phyloP scores from a whole-genome alignment of 805 yeast genomes.

The Barnettozyma vustinii region DNA sequence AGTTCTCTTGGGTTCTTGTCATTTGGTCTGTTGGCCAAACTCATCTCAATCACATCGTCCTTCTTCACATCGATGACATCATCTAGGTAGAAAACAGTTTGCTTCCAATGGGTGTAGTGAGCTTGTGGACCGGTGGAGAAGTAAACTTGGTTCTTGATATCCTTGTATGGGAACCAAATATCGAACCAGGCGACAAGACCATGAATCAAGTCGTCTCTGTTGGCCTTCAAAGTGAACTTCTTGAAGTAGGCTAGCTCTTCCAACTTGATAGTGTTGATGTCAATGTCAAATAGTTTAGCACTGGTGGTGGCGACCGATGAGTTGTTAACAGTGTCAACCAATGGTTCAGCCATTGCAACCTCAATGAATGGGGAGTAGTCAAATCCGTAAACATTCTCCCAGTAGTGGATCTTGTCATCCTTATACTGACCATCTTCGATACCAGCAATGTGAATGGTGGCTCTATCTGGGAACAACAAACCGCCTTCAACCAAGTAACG shows the following conservation, averaged over 20 bases:
- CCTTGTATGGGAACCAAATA: constrained; percentile 71
- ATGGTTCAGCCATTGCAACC: constrained; percentile 85
- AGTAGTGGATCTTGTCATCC: constrained; percentile 83
- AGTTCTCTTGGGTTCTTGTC: constrained; percentile 78
- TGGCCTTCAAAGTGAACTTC: constrained; percentile 65
- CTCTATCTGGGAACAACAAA: constrained; percentile 89
- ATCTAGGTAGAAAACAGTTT: constrained; percentile 86
- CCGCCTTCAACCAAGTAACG: constrained; percentile 75
- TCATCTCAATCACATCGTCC: constrained; percentile 74
- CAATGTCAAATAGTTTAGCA: constrained; percentile 69
- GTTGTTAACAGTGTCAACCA: constrained; percentile 91
- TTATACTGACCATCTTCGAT: constrained; percentile 91
- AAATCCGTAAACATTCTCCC: constrained; percentile 97
- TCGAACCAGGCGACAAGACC: constrained; percentile 95
- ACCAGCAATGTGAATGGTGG: constrained; percentile 83
- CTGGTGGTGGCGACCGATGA: constrained; percentile 70
- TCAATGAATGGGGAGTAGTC: constrained; percentile 89
- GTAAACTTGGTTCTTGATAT: constrained; percentile 49
- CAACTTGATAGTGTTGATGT: constrained; percentile 81
- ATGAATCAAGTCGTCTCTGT: constrained; percentile 76
- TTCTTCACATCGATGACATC: constrained; percentile 70
- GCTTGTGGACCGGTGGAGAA: constrained; percentile 95
- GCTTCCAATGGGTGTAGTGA: constrained; percentile 97
- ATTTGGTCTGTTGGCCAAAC: constrained; percentile 73
- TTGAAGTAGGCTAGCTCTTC: constrained; percentile 75